phyloP scores from a whole-genome alignment of 2,329 filamentous ascomycete genomes.

The Talaromyces pinophilus region DNA sequence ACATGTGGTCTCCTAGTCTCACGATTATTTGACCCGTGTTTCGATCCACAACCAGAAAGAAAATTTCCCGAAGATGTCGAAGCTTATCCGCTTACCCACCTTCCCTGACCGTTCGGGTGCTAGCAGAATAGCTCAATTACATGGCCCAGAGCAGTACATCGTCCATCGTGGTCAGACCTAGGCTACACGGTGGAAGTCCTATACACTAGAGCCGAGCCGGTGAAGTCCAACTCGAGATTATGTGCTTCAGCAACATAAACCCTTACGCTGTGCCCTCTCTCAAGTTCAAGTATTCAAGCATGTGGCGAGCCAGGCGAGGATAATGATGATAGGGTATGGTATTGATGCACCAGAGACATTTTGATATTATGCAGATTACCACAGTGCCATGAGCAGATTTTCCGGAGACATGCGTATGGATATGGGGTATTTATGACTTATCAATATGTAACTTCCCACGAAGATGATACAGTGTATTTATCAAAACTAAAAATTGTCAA shows the following conservation, averaged over 20 bases:
- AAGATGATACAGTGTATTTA: background rate
- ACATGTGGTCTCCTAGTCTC: conserved; percentile 77
- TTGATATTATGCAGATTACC: background rate
- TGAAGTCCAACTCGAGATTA: background rate
- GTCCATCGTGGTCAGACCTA: background rate
- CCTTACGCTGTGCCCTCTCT: background rate
- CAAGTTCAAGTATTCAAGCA: background rate
- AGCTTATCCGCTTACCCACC: background rate
- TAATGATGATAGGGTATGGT: background rate
- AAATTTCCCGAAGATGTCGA: background rate
- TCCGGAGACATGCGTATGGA: background rate
- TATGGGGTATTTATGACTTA: background rate
- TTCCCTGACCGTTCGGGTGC: background rate
- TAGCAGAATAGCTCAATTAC: background rate
- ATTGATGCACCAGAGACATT: background rate
- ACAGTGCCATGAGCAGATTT: background rate
- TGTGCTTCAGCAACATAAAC: background rate
- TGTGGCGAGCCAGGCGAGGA: background rate
- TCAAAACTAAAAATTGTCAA: background rate
- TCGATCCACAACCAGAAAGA: too few relatives aligned
- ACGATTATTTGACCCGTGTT: conserved; percentile 51
- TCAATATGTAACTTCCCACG: background rate
- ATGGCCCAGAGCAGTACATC: background rate
- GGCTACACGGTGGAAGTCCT: background rate
- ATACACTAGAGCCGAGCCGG: background rate